Evolutionary conservation across 164 flowering plant species (phyloP).

Genomic region (Euptelea pleiosperma): DNA sequence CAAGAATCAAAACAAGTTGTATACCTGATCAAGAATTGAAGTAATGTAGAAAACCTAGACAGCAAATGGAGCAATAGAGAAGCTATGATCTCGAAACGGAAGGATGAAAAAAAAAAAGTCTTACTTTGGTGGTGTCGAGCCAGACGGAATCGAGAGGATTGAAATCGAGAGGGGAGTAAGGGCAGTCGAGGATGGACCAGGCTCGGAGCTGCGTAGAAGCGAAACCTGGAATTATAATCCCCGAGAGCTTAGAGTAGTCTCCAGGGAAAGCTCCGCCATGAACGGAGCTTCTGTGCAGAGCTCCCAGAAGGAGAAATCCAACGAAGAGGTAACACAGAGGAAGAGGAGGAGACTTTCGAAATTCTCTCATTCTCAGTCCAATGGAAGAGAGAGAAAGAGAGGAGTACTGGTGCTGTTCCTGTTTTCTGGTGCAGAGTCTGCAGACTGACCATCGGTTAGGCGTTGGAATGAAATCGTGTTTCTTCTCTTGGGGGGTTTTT

Average conservation of each 20-base stretch:
- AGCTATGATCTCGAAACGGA: too few relatives aligned
- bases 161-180: slow-evolving; percentile 98
- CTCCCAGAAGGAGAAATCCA: slow-evolving; percentile 17
- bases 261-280: slow-evolving; percentile 31
- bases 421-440: too few relatives aligned
- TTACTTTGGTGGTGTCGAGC: slow-evolving; percentile 92
- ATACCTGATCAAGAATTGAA: neutral
- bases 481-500: too few relatives aligned
- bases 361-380: slow-evolving; percentile 19
- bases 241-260: slow-evolving; percentile 75
- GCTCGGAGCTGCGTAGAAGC: slow-evolving; percentile 98
- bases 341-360: neutral
- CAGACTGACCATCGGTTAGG: too few relatives aligned
- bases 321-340: slow-evolving; percentile 7
- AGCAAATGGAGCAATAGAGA: neutral
- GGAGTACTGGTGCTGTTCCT: too few relatives aligned
- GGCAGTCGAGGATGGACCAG: slow-evolving; percentile 95
- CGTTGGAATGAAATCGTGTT: too few relatives aligned
- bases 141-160: slow-evolving; percentile 97
- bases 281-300: slow-evolving; percentile 8
- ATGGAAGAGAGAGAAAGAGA: slow-evolving; percentile 13
- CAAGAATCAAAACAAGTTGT: neutral
- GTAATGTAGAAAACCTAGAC: neutral
- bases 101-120: neutral
- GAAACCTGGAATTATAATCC: slow-evolving; percentile 89